Evolutionary conservation across 306 rosid genomes (phyloP).

Genomic region (Luffa acutangula): DNA sequence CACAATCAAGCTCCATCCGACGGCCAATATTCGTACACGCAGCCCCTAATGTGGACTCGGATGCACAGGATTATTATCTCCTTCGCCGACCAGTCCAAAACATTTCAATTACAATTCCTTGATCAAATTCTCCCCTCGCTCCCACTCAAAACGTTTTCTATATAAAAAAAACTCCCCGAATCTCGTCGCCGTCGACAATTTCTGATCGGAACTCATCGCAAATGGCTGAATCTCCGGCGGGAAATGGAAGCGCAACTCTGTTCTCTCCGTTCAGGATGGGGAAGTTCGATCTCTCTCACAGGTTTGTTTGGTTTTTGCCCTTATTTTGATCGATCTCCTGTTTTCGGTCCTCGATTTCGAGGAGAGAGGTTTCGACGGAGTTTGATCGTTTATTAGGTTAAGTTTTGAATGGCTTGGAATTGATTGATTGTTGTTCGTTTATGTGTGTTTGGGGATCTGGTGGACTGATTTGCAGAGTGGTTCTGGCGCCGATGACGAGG

Average conservation of each 20-base stretch:
- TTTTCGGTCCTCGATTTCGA: neutral
- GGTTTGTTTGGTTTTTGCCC: constrained; percentile 20
- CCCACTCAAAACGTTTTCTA: neutral
- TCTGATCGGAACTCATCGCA: neutral
- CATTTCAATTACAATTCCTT: neutral
- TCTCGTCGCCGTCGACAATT: neutral
- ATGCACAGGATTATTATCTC: neutral
- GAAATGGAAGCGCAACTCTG: constrained; percentile 17
- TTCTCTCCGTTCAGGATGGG: constrained; percentile 71
- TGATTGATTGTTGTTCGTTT: neutral
- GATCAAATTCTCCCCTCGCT: neutral
- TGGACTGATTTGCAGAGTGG: constrained; percentile 27
- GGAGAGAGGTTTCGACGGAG: neutral
- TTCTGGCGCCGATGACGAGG: constrained; percentile 54
- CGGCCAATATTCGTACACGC: neutral
- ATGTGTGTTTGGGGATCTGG: neutral
- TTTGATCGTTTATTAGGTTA: neutral
- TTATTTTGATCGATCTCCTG: too few relatives aligned
- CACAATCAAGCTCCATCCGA: neutral
- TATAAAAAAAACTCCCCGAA: neutral
- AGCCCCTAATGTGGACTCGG: neutral
- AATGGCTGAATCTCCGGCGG: constrained; percentile 2
- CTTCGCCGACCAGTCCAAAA: neutral
- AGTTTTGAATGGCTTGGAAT: neutral
- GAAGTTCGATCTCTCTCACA: constrained; percentile 60